Evolutionary conservation across 2,329 filamentous ascomycete species (phyloP).

Genomic region (Aspergillus felis): DNA sequence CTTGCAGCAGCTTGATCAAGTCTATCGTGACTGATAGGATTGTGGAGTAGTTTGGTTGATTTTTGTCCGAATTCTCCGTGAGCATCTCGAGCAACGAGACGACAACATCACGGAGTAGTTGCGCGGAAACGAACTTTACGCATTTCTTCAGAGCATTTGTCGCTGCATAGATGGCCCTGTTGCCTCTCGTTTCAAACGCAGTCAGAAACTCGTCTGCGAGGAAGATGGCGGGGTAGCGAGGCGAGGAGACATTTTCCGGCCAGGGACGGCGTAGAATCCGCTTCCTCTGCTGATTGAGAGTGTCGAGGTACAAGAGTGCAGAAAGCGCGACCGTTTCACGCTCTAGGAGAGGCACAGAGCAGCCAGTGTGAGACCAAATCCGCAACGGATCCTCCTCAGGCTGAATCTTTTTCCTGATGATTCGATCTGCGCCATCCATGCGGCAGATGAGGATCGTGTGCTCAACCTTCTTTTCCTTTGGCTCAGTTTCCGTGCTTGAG

Average conservation of each 20-base stretch:
- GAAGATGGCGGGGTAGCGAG: background rate
- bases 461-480: background rate
- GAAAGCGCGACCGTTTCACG: conserved; percentile 13
- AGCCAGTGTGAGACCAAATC: background rate
- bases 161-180: conserved; percentile 1
- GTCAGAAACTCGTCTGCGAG: conserved; percentile 9
- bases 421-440: background rate
- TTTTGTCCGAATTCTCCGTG: background rate
- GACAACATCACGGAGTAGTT: conserved; percentile 7
- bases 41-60: background rate
- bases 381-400: background rate
- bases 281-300: background rate
- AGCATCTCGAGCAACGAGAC: conserved; percentile 4
- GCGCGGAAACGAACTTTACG: conserved; percentile 2
- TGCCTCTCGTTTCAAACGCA: background rate
- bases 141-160: background rate
- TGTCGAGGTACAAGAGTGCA: conserved; percentile 15
- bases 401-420: background rate
- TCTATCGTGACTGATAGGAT: conserved; percentile 2
- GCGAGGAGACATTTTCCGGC: background rate
- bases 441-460: background rate
- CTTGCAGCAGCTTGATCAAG: conserved; percentile 9
- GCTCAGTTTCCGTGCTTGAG: background rate
- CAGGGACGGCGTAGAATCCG: conserved; percentile 5
- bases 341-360: background rate